Conservation (phyloP, 1,139 yeast genomes). For the Zygosaccharomyces sapae region DNA sequence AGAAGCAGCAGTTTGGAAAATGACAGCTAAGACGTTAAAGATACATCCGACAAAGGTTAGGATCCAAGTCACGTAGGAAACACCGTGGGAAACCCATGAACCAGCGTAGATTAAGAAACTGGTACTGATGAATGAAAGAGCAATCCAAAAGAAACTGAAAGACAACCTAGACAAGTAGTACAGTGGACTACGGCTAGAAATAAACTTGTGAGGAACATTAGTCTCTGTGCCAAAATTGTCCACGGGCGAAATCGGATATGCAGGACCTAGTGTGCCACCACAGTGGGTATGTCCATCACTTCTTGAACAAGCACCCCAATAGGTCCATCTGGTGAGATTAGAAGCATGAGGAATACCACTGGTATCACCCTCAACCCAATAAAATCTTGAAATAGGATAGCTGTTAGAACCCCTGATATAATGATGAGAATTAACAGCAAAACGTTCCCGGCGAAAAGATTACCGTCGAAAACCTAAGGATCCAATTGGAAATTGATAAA, state of each 20-base stretch:
- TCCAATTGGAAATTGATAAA: background rate
- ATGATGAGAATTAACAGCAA: constrained; percentile 58
- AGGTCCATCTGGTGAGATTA: constrained; percentile 63
- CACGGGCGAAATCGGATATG: constrained; percentile 66
- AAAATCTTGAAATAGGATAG: constrained; percentile 61
- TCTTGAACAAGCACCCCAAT: constrained; percentile 69
- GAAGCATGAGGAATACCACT: constrained; percentile 51
- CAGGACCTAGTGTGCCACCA: constrained; percentile 44
- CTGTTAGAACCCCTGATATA: constrained; percentile 61
- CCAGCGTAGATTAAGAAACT: constrained; percentile 42
- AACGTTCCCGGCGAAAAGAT: constrained; percentile 41
- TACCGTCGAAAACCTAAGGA: constrained; percentile 16
- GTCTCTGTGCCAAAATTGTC: constrained; percentile 60
- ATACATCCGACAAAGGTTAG: constrained; percentile 51
- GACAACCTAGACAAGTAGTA: constrained; percentile 68
- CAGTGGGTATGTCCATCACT: constrained; percentile 33
- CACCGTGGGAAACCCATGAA: constrained; percentile 41
- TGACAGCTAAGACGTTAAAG: constrained; percentile 55
- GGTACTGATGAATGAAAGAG: constrained; percentile 55
- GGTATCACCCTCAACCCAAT: constrained; percentile 72
- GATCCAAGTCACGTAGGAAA: constrained; percentile 53
- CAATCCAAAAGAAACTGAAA: constrained; percentile 60
- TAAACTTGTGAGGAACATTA: constrained; percentile 55
- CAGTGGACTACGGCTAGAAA: constrained; percentile 53
- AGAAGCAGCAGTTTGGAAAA: constrained; percentile 62